A percentile compares a stretch with the other conserved stretches of the same genome.
Evolutionary conservation across 495 filamentous ascomycete genomes (phyloP).

Genomic region (Tuber borchii): DNA sequence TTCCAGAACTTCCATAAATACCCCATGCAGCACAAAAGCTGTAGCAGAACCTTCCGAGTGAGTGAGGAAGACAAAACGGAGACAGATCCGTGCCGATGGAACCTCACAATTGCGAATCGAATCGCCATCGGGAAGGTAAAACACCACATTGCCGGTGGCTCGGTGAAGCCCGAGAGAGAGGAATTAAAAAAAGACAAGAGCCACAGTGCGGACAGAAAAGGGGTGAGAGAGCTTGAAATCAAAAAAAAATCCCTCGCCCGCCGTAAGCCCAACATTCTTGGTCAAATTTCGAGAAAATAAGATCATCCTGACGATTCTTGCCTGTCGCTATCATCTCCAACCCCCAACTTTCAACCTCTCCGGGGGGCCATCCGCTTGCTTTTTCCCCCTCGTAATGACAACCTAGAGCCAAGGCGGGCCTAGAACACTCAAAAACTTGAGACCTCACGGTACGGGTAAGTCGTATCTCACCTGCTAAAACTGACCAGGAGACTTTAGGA

Average conservation of each 20-base stretch:
- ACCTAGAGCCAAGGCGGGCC: neutral
- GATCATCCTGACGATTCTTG: neutral
- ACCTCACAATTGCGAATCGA: neutral
- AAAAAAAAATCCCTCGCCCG: neutral
- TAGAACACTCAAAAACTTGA: neutral
- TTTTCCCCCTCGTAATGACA: neutral
- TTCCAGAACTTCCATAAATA: neutral
- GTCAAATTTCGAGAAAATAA: neutral
- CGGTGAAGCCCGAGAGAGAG: neutral
- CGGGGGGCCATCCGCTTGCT: neutral
- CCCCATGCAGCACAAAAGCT: neutral
- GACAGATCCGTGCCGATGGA: neutral
- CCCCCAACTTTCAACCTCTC: neutral
- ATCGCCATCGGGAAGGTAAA: neutral
- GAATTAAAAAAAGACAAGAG: neutral
- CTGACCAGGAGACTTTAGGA: neutral
- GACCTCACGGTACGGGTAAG: neutral
- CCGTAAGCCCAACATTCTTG: neutral
- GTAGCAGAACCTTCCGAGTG: neutral
- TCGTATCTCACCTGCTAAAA: neutral
- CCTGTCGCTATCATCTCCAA: neutral
- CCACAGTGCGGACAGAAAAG: neutral
- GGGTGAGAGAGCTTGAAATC: neutral
- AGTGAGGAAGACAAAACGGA: neutral
- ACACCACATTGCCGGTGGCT: neutral